Evolutionary conservation across 164 flowering plant species (phyloP), one percentile per base, ranked within the genome.

Genomic region (Stephania yunnanensis): DNA sequence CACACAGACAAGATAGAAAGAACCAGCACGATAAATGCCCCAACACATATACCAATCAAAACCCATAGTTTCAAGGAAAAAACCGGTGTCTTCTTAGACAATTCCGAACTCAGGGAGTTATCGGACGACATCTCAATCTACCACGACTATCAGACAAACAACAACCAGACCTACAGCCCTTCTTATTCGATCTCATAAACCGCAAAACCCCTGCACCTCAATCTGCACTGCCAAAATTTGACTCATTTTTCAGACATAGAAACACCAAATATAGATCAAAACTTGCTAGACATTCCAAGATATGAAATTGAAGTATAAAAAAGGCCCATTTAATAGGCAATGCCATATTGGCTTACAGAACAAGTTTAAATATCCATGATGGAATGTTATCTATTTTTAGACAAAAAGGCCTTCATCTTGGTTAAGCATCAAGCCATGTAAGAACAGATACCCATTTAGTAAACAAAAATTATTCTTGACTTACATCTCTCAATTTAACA

Each of bases 31-130:
- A 93, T 87, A 75, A 89, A 89, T 68, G 79, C 88, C 55, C 91
- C 91, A 75, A 93, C 87, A 70, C 84, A 79, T 50, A 90, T 68
- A 69, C 96, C 86, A 69, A 93, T 88, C 83, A 90, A 78, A 76
- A 88, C 93, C 96, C 97, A 93, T 69, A 93, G 73, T 68, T 87
- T 87, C 64, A 91, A 64, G 71, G 89, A 93, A 73, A 88, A 81
- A 75, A 86, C 25, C 25, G 86, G 75, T 31, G 84, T 86, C 83
- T 82, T 87, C 84, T 83, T 85, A 1, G 89, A 84, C 19, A 93
- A 76, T 72, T 82, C 86, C 6, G 83, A 46, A 74, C 85, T 82
- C 72, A 93, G 78, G 68, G 89, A 83, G 70, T 76, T 64, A 11
- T 77, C 84, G 3, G 91, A 80, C 19, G 93, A 81, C 96, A 88